phyloP scores from a whole-genome alignment of 306 rosid genomes.

The Cicer arietinum region DNA sequence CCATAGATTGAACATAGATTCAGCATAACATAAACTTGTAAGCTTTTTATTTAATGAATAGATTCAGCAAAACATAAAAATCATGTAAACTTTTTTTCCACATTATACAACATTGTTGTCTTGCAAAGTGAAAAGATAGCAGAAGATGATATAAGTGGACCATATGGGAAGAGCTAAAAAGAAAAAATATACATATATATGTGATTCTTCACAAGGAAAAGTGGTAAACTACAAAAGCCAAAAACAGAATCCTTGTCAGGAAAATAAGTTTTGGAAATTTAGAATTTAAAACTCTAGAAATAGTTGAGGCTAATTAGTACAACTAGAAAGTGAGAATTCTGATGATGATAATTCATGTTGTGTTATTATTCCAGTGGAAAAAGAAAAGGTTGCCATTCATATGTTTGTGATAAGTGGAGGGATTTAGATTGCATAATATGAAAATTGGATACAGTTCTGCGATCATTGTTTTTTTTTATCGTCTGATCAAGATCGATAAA shows the following conservation, averaged over 20 bases:
- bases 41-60: no score
- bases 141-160: conserved; percentile 42
- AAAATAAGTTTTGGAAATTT: conserved; percentile 32
- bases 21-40: background rate
- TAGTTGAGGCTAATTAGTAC: conserved; percentile 37
- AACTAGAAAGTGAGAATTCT: conserved; percentile 44
- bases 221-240: conserved; percentile 45
- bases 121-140: conserved; percentile 8
- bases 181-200: background rate
- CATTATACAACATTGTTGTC: conserved; percentile 24
- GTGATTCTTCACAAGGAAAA: conserved; percentile 40
- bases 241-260: conserved; percentile 45
- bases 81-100: background rate
- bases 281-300: conserved; percentile 42
- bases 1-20: conserved; percentile 28
- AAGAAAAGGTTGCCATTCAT: background rate
- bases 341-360: conserved; percentile 3
- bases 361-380: background rate
- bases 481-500: no score
- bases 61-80: background rate
- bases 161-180: conserved; percentile 39
- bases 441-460: no score
- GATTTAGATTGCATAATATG: no score
- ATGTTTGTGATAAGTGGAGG: no score
- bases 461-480: no score